Conservation (phyloP, 176 grass and related monocot species). For the Melocanna baccifera region DNA sequence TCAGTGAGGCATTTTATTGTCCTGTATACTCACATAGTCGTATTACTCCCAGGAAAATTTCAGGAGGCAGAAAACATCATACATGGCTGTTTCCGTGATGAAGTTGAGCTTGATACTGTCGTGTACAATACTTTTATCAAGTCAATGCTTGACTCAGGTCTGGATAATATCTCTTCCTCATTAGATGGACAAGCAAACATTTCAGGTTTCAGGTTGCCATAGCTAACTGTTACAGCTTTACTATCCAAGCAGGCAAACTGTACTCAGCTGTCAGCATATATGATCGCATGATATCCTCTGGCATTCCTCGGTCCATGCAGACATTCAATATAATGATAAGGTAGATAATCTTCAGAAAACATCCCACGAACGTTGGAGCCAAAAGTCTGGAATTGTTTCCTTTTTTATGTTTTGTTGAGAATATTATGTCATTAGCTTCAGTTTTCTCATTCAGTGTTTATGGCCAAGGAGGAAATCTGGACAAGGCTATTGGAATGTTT, state of each 20-base stretch:
- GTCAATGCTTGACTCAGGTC: constrained; percentile 88
- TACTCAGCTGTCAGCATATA: constrained; percentile 73
- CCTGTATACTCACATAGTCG: neutral
- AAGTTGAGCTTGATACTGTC: constrained; percentile 73
- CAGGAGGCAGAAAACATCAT: constrained; percentile 70
- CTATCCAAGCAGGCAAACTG: constrained; percentile 70
- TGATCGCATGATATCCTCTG: constrained; percentile 73
- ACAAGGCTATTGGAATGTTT: constrained; percentile 81
- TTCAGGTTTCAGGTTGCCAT: neutral
- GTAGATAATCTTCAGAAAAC: constrained; percentile 33
- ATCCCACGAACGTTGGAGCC: neutral
- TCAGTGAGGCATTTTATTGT: neutral
- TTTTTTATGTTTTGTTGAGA: constrained; percentile 7
- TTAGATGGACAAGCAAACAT: constrained; percentile 6
- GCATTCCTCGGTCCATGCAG: constrained; percentile 54
- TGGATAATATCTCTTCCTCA: constrained; percentile 25
- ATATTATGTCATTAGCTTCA: constrained; percentile 13
- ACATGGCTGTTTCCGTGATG: constrained; percentile 47
- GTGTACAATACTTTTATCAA: constrained; percentile 91
- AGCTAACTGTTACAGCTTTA: constrained; percentile 31
- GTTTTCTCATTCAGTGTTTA: constrained; percentile 68
- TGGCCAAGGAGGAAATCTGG: constrained; percentile 83
- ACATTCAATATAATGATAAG: constrained; percentile 97
- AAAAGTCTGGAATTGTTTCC: neutral
- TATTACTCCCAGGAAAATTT: constrained; percentile 58